phyloP scores from a whole-genome alignment of 805 yeast genomes.

The Saturnispora bothae region DNA sequence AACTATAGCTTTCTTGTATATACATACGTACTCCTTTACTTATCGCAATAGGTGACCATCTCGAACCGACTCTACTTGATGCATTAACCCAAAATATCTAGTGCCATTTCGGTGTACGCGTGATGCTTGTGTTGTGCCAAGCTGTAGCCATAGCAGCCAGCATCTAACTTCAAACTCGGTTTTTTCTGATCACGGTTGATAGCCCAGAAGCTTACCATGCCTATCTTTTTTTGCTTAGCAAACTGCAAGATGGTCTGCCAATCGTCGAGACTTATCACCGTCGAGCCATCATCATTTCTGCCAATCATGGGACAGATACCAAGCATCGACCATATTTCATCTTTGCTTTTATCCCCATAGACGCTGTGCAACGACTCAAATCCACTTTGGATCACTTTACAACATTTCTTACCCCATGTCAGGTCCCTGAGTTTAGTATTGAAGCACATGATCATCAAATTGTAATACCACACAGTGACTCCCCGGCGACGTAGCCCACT shows the following conservation, averaged over 20 bases:
- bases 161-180: not conserved
- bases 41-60: too few species aligned
- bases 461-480: conserved; percentile 14
- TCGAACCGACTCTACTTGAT: too few species aligned
- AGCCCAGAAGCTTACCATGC: conserved; percentile 25
- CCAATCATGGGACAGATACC: conserved; percentile 29
- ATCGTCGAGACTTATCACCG: conserved; percentile 17
- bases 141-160: conserved; percentile 16
- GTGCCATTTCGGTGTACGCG: conserved; percentile 15
- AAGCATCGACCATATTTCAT: conserved; percentile 17
- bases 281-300: conserved; percentile 20
- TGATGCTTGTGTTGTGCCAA: conserved; percentile 17
- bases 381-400: conserved; percentile 16
- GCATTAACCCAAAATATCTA: conserved; percentile 8
- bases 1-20: conserved; percentile 3
- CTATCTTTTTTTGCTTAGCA: conserved; percentile 15
- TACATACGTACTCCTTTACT: too few species aligned
- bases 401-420: conserved; percentile 23
- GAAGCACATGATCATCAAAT: conserved; percentile 26
- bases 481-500: conserved; percentile 7
- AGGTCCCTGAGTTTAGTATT: conserved; percentile 17
- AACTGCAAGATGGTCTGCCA: conserved; percentile 18
- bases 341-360: not conserved
- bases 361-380: not conserved
- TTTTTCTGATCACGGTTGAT: conserved; percentile 24